phyloP scores from a whole-genome alignment of 805 yeast genomes.

The Yarrowia sp. region DNA sequence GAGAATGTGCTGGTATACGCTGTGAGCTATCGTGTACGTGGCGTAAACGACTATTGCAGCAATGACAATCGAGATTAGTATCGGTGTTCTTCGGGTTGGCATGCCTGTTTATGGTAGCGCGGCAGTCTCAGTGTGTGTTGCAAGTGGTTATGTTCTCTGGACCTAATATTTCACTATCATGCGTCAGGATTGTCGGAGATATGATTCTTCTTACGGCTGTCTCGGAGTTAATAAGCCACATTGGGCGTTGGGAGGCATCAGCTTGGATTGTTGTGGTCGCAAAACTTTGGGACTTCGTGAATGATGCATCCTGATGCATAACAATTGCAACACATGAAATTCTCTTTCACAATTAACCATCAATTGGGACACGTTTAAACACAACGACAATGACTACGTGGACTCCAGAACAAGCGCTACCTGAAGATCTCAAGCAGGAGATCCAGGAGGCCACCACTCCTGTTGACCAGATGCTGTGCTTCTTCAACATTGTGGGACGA shows the following conservation, averaged over 20 bases:
- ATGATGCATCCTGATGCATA: not conserved
- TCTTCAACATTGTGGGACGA: constrained; percentile 64
- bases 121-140: not conserved
- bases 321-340: not conserved
- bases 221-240: not conserved
- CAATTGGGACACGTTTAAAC: not conserved
- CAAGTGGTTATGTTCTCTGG: not conserved
- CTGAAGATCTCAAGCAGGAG: constrained; percentile 1
- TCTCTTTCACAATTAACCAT: not conserved
- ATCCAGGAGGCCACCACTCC: constrained; percentile 3
- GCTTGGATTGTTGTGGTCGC: not conserved
- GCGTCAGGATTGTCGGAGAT: not conserved
- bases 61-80: not conserved
- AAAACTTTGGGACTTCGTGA: not conserved
- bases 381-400: constrained; percentile 2
- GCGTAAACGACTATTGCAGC: not conserved
- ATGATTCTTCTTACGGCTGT: not conserved
- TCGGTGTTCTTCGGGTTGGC: not conserved
- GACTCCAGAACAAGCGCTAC: constrained; percentile 13
- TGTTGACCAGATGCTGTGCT: constrained; percentile 29
- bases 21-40: not conserved
- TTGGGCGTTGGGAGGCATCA: not conserved
- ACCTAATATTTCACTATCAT: not conserved
- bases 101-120: not conserved
- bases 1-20: not conserved